phyloP scores from a whole-genome alignment of 2,329 filamentous ascomycete genomes.

The Phialocephala subalpina region DNA sequence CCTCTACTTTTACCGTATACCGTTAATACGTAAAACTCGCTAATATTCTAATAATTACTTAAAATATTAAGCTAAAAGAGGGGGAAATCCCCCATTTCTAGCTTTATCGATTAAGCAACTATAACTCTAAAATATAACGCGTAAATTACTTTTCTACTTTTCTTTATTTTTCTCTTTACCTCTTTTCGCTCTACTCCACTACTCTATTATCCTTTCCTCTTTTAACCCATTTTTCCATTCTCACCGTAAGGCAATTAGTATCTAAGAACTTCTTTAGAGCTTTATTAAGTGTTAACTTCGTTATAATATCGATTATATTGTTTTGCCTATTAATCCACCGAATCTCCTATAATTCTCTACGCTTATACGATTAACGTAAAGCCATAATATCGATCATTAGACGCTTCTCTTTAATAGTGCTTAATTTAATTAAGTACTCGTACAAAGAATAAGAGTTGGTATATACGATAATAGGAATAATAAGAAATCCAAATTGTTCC shows the following conservation, averaged over 20 bases:
- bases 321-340: constrained; percentile 28
- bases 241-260: constrained; percentile 18
- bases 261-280: constrained; percentile 23
- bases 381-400: constrained; percentile 33
- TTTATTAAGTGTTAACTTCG: constrained; percentile 19
- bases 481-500: not conserved
- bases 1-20: too few species aligned
- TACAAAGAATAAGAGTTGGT: constrained; percentile 30
- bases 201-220: not conserved
- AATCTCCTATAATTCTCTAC: constrained; percentile 26
- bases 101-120: too few species aligned
- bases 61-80: too few species aligned
- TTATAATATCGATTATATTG: constrained; percentile 28
- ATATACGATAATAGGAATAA: not conserved
- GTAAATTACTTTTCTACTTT: too few species aligned
- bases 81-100: too few species aligned
- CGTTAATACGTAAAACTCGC: too few species aligned
- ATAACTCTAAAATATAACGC: too few species aligned
- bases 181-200: too few species aligned
- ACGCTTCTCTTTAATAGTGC: constrained; percentile 27
- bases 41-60: too few species aligned
- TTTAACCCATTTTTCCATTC: constrained; percentile 20
- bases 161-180: too few species aligned
- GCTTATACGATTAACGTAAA: constrained; percentile 31
- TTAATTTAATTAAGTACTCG: constrained; percentile 29